phyloP scores from a whole-genome alignment of 768 basidiomycete genomes.

The Phanerochaete sordida region DNA sequence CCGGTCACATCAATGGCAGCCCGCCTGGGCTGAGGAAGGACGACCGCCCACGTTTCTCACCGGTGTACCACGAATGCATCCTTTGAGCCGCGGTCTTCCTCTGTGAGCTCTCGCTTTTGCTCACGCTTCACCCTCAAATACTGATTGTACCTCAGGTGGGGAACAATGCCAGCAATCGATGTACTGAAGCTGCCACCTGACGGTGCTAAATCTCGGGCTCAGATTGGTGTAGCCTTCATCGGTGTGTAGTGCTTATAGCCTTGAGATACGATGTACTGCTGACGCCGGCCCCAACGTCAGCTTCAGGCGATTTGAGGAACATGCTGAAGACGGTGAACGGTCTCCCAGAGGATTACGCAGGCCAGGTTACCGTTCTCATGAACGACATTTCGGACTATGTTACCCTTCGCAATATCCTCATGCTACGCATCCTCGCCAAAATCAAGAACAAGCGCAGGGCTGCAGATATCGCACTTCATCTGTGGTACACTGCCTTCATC shows the following conservation, averaged over 20 bases:
- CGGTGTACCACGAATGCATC: neutral
- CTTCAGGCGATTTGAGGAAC: constrained; percentile 48
- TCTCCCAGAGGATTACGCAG: constrained; percentile 39
- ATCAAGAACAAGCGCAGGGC: constrained; percentile 30
- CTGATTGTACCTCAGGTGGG: constrained; percentile 19
- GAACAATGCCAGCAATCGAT: constrained; percentile 33
- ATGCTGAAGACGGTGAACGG: constrained; percentile 39
- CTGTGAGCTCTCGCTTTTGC: neutral
- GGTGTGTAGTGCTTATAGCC: constrained; percentile 4
- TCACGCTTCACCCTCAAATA: constrained; percentile 15
- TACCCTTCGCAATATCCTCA: constrained; percentile 37
- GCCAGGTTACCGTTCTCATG: constrained; percentile 35
- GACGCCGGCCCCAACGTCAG: constrained; percentile 21
- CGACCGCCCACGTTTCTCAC: constrained; percentile 14
- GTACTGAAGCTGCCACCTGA: constrained; percentile 25
- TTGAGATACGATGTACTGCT: neutral
- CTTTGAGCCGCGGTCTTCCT: constrained; percentile 21
- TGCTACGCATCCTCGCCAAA: constrained; percentile 33
- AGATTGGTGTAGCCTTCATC: constrained; percentile 22
- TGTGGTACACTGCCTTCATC: constrained; percentile 40
- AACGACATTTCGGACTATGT: constrained; percentile 34
- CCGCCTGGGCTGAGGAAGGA: neutral
- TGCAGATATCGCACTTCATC: constrained; percentile 45
- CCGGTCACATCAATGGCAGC: neutral
- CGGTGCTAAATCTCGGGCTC: constrained; percentile 16